These are phyloP conservation scores for Rhododendron henanense DNA, from an alignment of 148 eudicot genomes.

Conservation along the genomic window DNA sequence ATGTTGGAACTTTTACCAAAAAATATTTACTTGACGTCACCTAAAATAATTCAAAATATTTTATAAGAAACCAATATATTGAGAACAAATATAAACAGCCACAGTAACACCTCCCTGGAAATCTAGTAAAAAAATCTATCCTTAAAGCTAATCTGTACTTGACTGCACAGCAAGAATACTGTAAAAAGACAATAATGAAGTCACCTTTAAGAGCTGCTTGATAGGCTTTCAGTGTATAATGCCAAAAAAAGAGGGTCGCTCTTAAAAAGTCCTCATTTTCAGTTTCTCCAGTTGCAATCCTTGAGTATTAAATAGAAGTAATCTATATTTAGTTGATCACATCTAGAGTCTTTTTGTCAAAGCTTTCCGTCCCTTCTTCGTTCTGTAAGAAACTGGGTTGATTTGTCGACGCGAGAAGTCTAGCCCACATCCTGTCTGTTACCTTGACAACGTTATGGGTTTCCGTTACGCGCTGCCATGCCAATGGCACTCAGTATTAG, in stretches of 20 bases:
- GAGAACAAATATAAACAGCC: neutral
- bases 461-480: constrained; percentile 49
- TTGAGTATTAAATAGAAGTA: constrained; percentile 22
- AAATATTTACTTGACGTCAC: neutral
- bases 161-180: neutral
- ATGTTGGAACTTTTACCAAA: neutral
- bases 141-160: neutral
- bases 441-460: constrained; percentile 35
- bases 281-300: neutral
- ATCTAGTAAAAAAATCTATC: neutral
- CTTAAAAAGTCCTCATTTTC: neutral
- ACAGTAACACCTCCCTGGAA: neutral
- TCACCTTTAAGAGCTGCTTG: neutral
- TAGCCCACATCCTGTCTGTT: constrained; percentile 68
- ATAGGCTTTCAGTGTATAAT: neutral
- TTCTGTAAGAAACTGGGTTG: constrained; percentile 47
- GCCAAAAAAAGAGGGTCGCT: neutral
- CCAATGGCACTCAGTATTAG: constrained; percentile 1
- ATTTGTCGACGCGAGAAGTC: constrained; percentile 56
- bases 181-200: neutral
- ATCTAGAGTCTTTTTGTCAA: constrained; percentile 23
- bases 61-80: neutral
- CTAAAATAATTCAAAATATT: neutral
- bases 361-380: constrained; percentile 26
- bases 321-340: constrained; percentile 23